Base-by-base conservation (phyloP, 2,329 filamentous ascomycete species). In the Penicillium sp. region DNA sequence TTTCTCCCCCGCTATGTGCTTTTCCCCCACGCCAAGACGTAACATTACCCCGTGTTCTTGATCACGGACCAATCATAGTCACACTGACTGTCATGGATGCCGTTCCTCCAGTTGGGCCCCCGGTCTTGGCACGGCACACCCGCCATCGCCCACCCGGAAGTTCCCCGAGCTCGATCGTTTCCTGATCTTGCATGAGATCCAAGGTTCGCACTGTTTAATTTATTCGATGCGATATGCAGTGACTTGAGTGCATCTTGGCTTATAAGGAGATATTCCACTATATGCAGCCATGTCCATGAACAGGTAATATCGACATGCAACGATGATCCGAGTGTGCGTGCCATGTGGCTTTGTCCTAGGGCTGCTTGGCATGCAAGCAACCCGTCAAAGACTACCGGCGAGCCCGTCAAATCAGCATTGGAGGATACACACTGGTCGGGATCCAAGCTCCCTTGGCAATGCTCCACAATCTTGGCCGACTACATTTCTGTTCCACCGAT, bases 381-480 rank as follows among this genome's bases (percentile, higher is more conserved):
- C 33, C 48, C 33, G 14, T 19, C 10, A 21, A 31, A 31, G 19
- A 29, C 9, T 31, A 19, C 19, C 48, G 48, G 48, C 24, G 22
- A 10, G 7, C n/a, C 9, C n/a, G 22, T 19, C 48, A 9, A 50
- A 50, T 50, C 14, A 50, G 13, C 33, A 21, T 42, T 21, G 19
- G 0, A 42, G 4, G 9, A 26, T 7, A 19, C 21, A 37, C 3
- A 22, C 19, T 3, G 35, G 16, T 56, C 51, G 55, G 52, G 54
- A 63, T 51, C 55, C 57, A 65, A 65, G 63, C 62, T 63, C 56
- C 44, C 63, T 61, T 63, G 62, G 62, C 58, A 14, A 42, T 57
- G 35, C 42, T 42, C 52, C 48, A 55, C 58, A 57, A 49, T 24
- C 61, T 61, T 63, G 45, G 60, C 54, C 58, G 45, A 22, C 49